Evolutionary conservation across 352 stramenopile genomes (phyloP), one percentile per base, ranked within the genome.

Genomic region (Phytophthora tubulina): DNA sequence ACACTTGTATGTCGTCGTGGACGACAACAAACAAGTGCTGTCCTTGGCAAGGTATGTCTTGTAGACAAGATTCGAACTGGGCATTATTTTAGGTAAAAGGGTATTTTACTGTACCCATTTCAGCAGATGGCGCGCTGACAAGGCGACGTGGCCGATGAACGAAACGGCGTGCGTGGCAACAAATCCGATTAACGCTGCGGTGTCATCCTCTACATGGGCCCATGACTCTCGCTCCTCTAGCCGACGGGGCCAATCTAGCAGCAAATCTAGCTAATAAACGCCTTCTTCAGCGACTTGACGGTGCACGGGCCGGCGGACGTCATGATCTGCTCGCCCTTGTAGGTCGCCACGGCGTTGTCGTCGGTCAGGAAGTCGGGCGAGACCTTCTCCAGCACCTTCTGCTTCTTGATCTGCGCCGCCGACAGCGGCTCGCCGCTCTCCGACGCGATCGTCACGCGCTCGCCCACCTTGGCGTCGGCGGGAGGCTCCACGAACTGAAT

Each of bases 401-500:
- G 83, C 79, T 97, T 97, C 77, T 96, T 96, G 44, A 94, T 75
- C 71, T 96, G 86, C 48, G 84, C 88, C 15, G 88, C 77, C 30
- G 86, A 94, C 41, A 96, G 73, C 46, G 86, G 78, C 49, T 96
- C 86, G 13, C 85, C 86, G 41, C 72, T 85, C 58, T 93, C 86
- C 3, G 81, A 82, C 15, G 83, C 83, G 53, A 99, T 77, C 17
- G 87, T 96, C 30, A 99, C 88, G 50, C 96, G 89, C 76, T 99
- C 97, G 45, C 97, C 98, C 39, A 98, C 78, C 63, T 89, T 86
- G 17, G 96, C 86, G 38, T 97, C 96, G 6, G 92, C 83, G 3
- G 97, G 97, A 27, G 96, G 93, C 72, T 97, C 96, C 9, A 99
- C 79, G 39, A 99, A 93, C 80, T 99, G 94, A 11, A 99, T 94